Percentiles rank a stretch among this genome's conserved stretches.
Evolutionary conservation across 495 filamentous ascomycete species (phyloP).

Genomic region (Penicillium simplicissimum): DNA sequence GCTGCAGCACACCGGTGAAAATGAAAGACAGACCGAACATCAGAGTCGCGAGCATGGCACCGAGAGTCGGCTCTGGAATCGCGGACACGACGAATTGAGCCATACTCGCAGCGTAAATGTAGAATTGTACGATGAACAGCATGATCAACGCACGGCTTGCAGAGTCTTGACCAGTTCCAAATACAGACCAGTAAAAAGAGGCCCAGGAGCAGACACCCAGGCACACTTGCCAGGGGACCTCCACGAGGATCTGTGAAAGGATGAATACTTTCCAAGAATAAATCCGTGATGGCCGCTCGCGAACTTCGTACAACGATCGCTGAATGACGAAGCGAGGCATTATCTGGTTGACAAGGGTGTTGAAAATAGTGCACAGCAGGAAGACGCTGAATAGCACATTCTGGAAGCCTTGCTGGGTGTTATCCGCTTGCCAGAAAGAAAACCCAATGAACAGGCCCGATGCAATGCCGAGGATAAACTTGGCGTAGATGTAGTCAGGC

Average conservation of each 20-base stretch:
- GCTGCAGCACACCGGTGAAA: constrained; percentile 61
- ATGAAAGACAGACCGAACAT: constrained; percentile 56
- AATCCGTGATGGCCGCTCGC: constrained; percentile 50
- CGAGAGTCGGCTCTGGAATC: constrained; percentile 53
- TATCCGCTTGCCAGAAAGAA: constrained; percentile 73
- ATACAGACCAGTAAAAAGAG: constrained; percentile 51
- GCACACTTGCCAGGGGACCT: constrained; percentile 50
- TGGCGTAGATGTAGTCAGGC: constrained; percentile 52
- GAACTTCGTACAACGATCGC: constrained; percentile 50
- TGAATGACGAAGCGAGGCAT: constrained; percentile 52
- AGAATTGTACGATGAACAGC: constrained; percentile 50
- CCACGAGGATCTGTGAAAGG: constrained; percentile 49
- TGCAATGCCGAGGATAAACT: constrained; percentile 51
- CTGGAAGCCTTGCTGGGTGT: constrained; percentile 73
- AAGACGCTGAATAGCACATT: constrained; percentile 84
- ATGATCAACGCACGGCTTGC: constrained; percentile 52
- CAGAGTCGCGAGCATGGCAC: constrained; percentile 55
- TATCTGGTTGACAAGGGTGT: constrained; percentile 62
- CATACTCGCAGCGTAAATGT: constrained; percentile 46
- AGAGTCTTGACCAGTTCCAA: constrained; percentile 37
- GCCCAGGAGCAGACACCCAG: constrained; percentile 46
- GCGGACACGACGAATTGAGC: constrained; percentile 57
- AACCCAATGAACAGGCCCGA: constrained; percentile 78
- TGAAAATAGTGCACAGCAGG: constrained; percentile 73
- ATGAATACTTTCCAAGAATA: constrained; percentile 58